Evolutionary conservation across 2,329 filamentous ascomycete species (phyloP).

Genomic region (Colletotrichum sp.): DNA sequence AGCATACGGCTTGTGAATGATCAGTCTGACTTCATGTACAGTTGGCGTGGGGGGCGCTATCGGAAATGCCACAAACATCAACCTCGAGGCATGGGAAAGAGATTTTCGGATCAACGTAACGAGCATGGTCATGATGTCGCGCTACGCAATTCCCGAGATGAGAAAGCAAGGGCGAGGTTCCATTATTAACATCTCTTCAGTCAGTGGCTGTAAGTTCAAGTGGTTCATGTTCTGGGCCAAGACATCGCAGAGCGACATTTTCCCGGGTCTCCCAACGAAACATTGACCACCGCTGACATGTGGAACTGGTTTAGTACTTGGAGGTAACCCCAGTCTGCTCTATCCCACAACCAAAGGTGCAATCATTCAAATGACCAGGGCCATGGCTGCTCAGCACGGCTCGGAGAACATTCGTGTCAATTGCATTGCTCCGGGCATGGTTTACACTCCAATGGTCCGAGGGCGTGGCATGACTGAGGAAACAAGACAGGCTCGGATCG

Average conservation of each 20-base stretch:
- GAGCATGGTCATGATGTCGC: constrained; percentile 70
- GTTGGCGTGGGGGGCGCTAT: constrained; percentile 26
- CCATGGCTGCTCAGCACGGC: constrained; percentile 57
- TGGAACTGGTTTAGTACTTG: constrained; percentile 12
- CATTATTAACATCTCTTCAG: constrained; percentile 27
- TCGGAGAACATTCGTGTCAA: constrained; percentile 52
- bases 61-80: not conserved
- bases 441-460: constrained; percentile 30
- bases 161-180: constrained; percentile 33
- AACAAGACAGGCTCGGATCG: constrained; percentile 28
- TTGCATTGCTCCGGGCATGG: constrained; percentile 51
- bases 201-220: constrained; percentile 23
- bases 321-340: constrained; percentile 48
- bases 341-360: constrained; percentile 55
- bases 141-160: constrained; percentile 67
- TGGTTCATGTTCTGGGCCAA: not conserved
- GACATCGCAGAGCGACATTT: not conserved
- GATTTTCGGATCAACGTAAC: constrained; percentile 59
- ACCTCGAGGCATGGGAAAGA: constrained; percentile 33
- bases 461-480: constrained; percentile 31
- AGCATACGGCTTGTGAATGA: not conserved
- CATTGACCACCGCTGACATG: not conserved
- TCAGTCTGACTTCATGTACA: not conserved
- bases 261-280: rapidly evolving
- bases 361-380: constrained; percentile 55